Conservation (phyloP, 2,329 filamentous ascomycete species). For the Akanthomyces muscarius region DNA sequence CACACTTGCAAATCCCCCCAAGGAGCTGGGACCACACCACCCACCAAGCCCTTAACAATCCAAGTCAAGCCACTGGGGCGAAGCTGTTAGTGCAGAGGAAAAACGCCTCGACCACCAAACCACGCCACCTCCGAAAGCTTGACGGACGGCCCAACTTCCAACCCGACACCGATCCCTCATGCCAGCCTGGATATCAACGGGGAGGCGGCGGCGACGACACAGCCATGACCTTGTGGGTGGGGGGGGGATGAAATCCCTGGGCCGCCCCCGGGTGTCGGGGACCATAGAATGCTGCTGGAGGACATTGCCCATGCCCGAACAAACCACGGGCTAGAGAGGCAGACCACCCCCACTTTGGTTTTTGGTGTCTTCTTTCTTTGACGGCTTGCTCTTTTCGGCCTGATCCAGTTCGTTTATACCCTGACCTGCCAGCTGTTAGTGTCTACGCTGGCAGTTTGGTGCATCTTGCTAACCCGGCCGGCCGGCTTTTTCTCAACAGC, state of each 20-base stretch:
- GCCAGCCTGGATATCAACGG: not conserved
- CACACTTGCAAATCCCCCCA: no score
- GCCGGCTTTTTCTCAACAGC: not conserved
- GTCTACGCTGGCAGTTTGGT: not conserved
- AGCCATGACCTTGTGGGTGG: not conserved
- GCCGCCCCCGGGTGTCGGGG: not conserved
- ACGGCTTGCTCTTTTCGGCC: constrained; percentile 3
- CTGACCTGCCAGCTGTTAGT: not conserved
- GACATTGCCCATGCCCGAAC: not conserved
- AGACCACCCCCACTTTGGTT: not conserved
- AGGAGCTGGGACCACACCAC: not conserved
- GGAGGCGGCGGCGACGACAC: not conserved
- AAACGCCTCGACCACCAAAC: not conserved
- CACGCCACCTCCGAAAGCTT: not conserved
- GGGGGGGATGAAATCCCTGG: not conserved
- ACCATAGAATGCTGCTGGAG: not conserved
- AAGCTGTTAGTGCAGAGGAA: not conserved
- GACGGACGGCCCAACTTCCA: constrained; percentile 6
- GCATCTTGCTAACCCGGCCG: not conserved
- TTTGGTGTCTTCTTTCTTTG: not conserved
- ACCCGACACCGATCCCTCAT: constrained; percentile 1
- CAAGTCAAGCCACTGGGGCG: no score
- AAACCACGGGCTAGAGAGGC: not conserved
- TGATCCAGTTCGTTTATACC: not conserved
- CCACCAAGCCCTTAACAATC: not conserved